Conservation (phyloP, 257 asterid species). For the Pogostemon cablin region DNA sequence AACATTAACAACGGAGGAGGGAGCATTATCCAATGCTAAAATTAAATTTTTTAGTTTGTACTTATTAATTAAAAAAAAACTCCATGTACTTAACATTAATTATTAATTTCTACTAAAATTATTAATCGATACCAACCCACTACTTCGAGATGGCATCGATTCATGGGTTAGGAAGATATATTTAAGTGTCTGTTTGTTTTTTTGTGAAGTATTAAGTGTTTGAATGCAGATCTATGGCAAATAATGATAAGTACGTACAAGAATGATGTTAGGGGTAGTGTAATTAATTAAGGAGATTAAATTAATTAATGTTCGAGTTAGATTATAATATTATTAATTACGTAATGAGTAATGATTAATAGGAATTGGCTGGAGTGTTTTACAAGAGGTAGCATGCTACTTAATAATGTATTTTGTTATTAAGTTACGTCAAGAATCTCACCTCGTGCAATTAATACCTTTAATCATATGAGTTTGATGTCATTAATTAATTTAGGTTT, state of each 20-base stretch:
- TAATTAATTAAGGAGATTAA: not conserved
- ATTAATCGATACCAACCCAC: no score
- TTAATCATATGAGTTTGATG: conserved; percentile 10
- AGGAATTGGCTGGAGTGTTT: conserved; percentile 20
- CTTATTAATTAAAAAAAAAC: no score
- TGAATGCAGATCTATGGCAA: not conserved
- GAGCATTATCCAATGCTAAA: no score
- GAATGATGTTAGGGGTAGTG: conserved; percentile 16
- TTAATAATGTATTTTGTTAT: conserved; percentile 17
- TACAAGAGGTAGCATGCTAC: conserved; percentile 21
- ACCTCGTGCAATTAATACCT: conserved; percentile 32
- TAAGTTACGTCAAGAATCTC: conserved; percentile 30
- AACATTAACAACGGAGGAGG: no score
- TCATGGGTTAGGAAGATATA: no score
- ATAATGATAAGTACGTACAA: conserved; percentile 16
- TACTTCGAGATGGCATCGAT: no score
- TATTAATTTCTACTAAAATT: no score
- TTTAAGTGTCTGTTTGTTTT: no score
- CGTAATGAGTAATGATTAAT: conserved; percentile 7
- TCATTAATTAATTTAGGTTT: not conserved
- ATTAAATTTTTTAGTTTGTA: no score
- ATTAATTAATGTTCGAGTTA: not conserved
- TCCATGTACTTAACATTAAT: no score
- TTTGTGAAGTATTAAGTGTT: not conserved
- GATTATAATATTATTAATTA: not conserved